Conservation (phyloP, 108 stramenopile genomes). For the Skeletonema menzelii region DNA sequence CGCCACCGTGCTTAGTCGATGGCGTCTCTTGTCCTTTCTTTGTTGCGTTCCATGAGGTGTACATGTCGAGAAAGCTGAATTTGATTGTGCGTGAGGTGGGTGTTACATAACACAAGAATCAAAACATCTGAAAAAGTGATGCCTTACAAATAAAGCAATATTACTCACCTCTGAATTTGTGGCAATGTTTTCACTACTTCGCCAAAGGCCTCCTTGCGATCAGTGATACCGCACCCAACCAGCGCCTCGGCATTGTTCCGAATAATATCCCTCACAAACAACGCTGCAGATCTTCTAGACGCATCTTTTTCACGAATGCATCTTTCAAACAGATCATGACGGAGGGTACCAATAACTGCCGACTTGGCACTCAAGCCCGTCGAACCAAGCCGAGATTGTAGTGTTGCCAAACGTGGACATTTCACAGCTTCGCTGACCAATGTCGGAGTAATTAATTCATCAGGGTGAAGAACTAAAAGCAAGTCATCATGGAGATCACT, state of each 20-base stretch:
- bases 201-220: slow-evolving; percentile 48
- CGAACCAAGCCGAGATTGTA: slow-evolving; percentile 72
- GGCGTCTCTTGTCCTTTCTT: not conserved
- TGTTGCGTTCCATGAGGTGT: slow-evolving; percentile 43
- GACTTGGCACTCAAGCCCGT: slow-evolving; percentile 62
- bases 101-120: too few species aligned
- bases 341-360: slow-evolving; percentile 77
- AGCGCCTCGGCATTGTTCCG: slow-evolving; percentile 64
- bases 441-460: slow-evolving; percentile 79
- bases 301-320: slow-evolving; percentile 63
- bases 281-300: slow-evolving; percentile 42
- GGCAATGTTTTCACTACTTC: slow-evolving; percentile 72
- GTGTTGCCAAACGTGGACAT: slow-evolving; percentile 74
- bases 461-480: slow-evolving; percentile 79
- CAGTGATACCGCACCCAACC: slow-evolving; percentile 66
- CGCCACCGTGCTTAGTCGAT: not conserved
- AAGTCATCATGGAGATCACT: slow-evolving; percentile 68
- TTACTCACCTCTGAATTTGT: slow-evolving; percentile 38
- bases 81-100: too few species aligned
- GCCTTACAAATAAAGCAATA: too few species aligned
- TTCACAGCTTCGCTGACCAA: slow-evolving; percentile 73
- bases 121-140: too few species aligned
- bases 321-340: slow-evolving; percentile 81
- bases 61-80: slow-evolving; percentile 53
- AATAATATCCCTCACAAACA: slow-evolving; percentile 51